Base-by-base conservation (phyloP, 2,329 filamentous ascomycete species). In the Aspergillus persii region DNA sequence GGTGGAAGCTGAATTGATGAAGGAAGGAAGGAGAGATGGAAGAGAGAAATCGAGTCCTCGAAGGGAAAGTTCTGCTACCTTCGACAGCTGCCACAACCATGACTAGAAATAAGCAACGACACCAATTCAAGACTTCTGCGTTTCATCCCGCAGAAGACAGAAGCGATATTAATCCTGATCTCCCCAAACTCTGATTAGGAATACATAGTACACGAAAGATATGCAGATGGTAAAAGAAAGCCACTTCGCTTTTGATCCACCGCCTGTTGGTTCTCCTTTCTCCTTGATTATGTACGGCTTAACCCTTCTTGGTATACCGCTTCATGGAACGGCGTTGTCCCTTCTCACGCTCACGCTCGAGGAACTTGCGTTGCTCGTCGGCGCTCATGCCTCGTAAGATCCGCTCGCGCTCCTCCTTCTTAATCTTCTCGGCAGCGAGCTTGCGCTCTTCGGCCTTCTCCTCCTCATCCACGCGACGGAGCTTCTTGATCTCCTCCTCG, bases 321-420 rank as follows among this genome's bases (percentile, higher is more conserved):
- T 89, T 90, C 76, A 84, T 80, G 57, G 78, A 80, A 74, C 84
- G 88, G 72, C 78, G 81, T 66, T 80, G 75, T 77, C 89, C 89
- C 83, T 89, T 91, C 73, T 92, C 89, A 68, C 83, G 86, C 82
- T 94, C 90, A 77, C 87, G 89, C 68, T 93, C 90, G 57, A 94
- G 83, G 74, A 87, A 94, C 79, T 91, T 92, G 81, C 91, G 90
- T 82, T 94, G 91, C 61, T 90, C 89, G 76, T 93, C 92, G 57
- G 91, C 90, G 69, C 89, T 89, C 69, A 94, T 83, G 11, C 84
- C 83, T 70, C 88, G 89, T 64, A 95, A 83, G 73, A 93, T 87
- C 66, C 88, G 87, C 69, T 97, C 94, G 56, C 93, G 86, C 84
- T 98, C 96, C 70, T 90, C 87, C 80, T 97, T 96, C 78, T 89